Conservation (phyloP, 2,329 filamentous ascomycete species). For the Beauveria sp. region DNA sequence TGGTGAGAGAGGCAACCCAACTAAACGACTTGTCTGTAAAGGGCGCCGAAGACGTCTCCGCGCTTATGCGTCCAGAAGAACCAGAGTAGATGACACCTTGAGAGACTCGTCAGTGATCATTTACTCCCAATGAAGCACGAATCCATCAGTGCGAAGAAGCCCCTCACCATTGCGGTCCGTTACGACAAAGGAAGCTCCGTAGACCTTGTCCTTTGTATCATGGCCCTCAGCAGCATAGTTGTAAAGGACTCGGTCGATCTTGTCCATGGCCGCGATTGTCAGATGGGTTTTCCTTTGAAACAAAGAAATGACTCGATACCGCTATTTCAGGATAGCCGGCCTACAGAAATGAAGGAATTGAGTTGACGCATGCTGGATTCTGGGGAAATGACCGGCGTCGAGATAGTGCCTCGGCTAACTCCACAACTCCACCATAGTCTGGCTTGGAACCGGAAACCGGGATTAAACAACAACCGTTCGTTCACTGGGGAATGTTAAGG, state of each 20-base stretch:
- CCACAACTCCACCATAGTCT: not conserved
- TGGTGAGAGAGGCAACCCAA: slow-evolving; percentile 28
- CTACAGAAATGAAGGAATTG: not conserved
- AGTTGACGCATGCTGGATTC: not conserved
- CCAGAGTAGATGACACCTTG: slow-evolving; percentile 22
- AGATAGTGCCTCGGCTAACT: slow-evolving; percentile 4
- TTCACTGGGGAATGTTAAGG: not conserved
- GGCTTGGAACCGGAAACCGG: not conserved
- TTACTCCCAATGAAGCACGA: not conserved
- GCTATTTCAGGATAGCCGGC: not conserved
- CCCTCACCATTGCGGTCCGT: slow-evolving; percentile 19
- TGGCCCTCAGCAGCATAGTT: slow-evolving; percentile 16
- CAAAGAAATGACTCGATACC: not conserved
- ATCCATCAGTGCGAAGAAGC: not conserved
- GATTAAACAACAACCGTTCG: not conserved
- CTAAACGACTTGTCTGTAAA: slow-evolving; percentile 23
- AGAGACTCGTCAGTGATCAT: not conserved
- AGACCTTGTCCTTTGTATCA: slow-evolving; percentile 22
- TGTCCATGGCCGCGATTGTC: not conserved
- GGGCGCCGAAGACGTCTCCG: slow-evolving; percentile 14
- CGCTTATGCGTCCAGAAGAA: slow-evolving; percentile 21
- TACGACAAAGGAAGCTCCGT: slow-evolving; percentile 22
- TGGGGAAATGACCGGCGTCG: not conserved
- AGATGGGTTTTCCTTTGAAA: no score
- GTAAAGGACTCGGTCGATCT: slow-evolving; percentile 20